Base-by-base conservation (phyloP, 106 monocot genomes). In the Phalaenopsis aphrodite region DNA sequence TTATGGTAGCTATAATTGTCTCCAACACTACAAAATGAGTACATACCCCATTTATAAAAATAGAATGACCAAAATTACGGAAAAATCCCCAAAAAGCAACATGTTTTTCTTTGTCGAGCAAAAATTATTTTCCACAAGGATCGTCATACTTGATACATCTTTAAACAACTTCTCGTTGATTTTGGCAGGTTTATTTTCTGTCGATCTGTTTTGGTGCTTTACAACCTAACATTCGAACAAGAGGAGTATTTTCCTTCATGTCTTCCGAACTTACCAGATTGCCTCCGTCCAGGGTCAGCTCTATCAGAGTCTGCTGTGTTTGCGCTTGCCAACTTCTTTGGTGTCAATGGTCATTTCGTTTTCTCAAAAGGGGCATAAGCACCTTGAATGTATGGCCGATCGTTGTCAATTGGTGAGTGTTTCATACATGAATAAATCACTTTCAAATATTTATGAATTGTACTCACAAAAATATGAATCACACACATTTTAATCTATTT, bases 181-280 rank as follows among this genome's bases (percentile, higher is more conserved):
- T 37, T 41, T 14, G 87, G 75, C 88, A 97, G 97, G 85, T 97
- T 94, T 68, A 80, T 97, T 49, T 94, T 97, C 66, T 97, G 92
- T 56, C 86, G 90, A 45, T 79, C 92, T 58, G 87, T 88, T 55
- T 79, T 90, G 39, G 85, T 86, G 11, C 85, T 92, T 17, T 87
- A 84, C 76, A 41, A 81, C 55, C 64, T 81, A 41, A 87, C 88
- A 23, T 79, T 21, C 42, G 57, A 80, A 36, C 72, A 77, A 37
- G 79, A 85, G 16, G 90, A 94, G 67, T 90, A 82, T 78, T 79
- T 86, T 61, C 97, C 97, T 3, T 52, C 82, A 21, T 97, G 97
- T 81, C 24, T 86, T n/a, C 97, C 94, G 56, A 67, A 77, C 18
- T 79, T 97, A 56, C 97, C 97, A 8, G 85, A 88, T 24, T 88